Percentiles rank a stretch among this genome's conserved stretches.
These are phyloP conservation scores for Daldinia concentrica DNA, from an alignment of 495 filamentous ascomycete genomes.

Conservation along the genomic window DNA sequence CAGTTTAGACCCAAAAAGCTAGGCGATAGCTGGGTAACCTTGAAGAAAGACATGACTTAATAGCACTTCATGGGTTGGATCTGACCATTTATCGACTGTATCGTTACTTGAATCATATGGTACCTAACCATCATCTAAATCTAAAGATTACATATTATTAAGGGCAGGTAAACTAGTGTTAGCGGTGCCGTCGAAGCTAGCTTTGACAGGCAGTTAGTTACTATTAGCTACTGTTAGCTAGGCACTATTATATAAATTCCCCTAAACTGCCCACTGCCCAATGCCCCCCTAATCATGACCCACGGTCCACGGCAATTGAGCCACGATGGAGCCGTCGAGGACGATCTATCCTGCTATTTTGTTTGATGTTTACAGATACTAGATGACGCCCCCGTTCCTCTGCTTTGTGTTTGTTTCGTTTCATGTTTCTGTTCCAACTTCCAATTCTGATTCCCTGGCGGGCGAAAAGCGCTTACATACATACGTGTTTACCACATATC, in stretches of 20 bases:
- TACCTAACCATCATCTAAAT: conserved; percentile 4
- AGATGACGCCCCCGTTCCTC: conserved; percentile 27
- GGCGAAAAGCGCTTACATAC: not conserved
- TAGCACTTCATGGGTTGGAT: not conserved
- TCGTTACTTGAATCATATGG: conserved; percentile 8
- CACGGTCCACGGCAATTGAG: conserved; percentile 33
- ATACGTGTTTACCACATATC: not conserved
- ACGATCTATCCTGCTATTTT: conserved; percentile 22
- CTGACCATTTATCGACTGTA: not conserved
- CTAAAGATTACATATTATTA: not conserved
- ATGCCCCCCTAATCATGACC: conserved; percentile 15
- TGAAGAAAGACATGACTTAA: not conserved
- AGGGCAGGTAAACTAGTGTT: conserved; percentile 7
- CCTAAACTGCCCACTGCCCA: conserved; percentile 18
- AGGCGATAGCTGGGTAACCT: not conserved
- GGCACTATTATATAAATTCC: conserved; percentile 3
- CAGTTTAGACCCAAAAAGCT: not conserved
- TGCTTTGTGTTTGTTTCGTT: conserved; percentile 24
- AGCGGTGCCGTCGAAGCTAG: conserved; percentile 11
- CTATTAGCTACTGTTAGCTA: too few relatives aligned
- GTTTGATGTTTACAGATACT: conserved; percentile 24
- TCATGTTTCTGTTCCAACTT: conserved; percentile 15
- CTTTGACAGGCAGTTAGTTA: conserved; percentile 25
- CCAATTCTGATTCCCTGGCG: conserved; percentile 6
- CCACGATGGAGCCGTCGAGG: conserved; percentile 18